These are phyloP conservation scores for Taxillus chinensis DNA, from an alignment of 164 flowering plant genomes.

Conservation along the genomic window DNA sequence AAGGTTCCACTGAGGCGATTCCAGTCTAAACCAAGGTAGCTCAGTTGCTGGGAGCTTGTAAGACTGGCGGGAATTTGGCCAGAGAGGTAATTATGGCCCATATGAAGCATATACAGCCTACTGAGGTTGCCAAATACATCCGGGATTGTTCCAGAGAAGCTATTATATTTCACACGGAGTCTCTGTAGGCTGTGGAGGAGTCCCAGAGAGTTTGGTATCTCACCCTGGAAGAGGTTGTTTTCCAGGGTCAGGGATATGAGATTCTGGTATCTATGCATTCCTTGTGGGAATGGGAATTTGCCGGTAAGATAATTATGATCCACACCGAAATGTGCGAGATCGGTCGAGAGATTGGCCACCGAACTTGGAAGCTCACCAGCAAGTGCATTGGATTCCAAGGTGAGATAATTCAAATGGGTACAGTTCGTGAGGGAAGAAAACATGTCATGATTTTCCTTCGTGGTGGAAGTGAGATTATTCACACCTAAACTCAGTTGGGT, in stretches of 20 bases:
- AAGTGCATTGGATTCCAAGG: slow-evolving; percentile 27
- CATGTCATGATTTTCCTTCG: slow-evolving; percentile 17
- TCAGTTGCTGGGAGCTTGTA: slow-evolving; percentile 16
- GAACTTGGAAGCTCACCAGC: slow-evolving; percentile 37
- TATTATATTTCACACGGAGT: slow-evolving; percentile 25
- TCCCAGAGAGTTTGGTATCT: slow-evolving; percentile 31
- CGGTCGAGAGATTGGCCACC: slow-evolving; percentile 34
- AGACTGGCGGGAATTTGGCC: slow-evolving; percentile 34
- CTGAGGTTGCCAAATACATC: slow-evolving; percentile 24
- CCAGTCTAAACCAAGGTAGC: slow-evolving; percentile 27
- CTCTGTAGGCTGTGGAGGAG: slow-evolving; percentile 19
- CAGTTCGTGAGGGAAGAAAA: slow-evolving; percentile 27
- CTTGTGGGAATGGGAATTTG: slow-evolving; percentile 17
- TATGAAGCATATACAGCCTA: slow-evolving; percentile 19
- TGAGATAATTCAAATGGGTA: slow-evolving; percentile 21
- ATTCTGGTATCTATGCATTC: background rate
- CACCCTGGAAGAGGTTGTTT: slow-evolving; percentile 25
- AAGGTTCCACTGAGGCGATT: slow-evolving; percentile 48
- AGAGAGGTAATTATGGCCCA: slow-evolving; percentile 26
- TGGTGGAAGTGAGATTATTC: slow-evolving; percentile 18
- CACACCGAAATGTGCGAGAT: slow-evolving; percentile 18
- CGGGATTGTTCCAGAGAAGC: slow-evolving; percentile 38
- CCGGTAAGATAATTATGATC: slow-evolving; percentile 31
- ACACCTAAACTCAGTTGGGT: slow-evolving; percentile 23
- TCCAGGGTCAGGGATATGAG: slow-evolving; percentile 13